Evolutionary conservation across 2,329 filamentous ascomycete genomes (phyloP), one percentile per base, ranked within the genome.

Genomic region (Fusarium paranaense): DNA sequence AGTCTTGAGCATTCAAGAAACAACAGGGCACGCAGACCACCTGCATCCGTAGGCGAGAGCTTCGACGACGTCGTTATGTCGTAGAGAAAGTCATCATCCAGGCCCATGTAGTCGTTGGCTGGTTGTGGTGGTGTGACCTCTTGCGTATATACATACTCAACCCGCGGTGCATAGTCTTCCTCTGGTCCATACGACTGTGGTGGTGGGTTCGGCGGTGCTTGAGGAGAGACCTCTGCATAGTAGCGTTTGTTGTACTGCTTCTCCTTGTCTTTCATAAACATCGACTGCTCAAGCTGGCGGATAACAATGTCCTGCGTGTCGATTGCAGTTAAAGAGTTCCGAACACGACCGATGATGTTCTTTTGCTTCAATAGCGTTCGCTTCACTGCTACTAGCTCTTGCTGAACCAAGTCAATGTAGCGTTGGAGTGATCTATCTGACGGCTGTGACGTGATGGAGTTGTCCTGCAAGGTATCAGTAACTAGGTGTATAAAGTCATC

Each of bases 341-440:
- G 70, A 57, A 84, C 74, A 20, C 73, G 73, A 25, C 73, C 69
- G 20, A 84, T 77, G 4, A 84, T 78, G 5, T 59, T 68, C 40
- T 72, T 76, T 64, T 85, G 84, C 27, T 78, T 80, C 25, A 64
- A 70, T 30, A 86, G 69, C 2, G 81, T 83, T 30, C 80, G 78
- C 45, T 78, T 81, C 27, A 86, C 80, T 20, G 84, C 80, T 22
- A 76, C 75, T 33, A 86, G 77, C 68, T 87, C 85, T 64, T 86
- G 82, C 20, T 82, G 80, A 1, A 86, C 78, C 16, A 85, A 79
- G 40, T 82, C 81, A 59, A 87, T 79, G 18, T 81, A 79, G 59
- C 84, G 82, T 64, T 86, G 83, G 42, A 84, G 83, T 2, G 82
- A 82, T 22, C 84, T 81, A 45, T 85, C 82, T 2, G 84, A 83